Percentiles rank a stretch among this genome's conserved stretches.
Evolutionary conservation across 306 rosid species (phyloP).

Genomic region (Prunus kanzakura): DNA sequence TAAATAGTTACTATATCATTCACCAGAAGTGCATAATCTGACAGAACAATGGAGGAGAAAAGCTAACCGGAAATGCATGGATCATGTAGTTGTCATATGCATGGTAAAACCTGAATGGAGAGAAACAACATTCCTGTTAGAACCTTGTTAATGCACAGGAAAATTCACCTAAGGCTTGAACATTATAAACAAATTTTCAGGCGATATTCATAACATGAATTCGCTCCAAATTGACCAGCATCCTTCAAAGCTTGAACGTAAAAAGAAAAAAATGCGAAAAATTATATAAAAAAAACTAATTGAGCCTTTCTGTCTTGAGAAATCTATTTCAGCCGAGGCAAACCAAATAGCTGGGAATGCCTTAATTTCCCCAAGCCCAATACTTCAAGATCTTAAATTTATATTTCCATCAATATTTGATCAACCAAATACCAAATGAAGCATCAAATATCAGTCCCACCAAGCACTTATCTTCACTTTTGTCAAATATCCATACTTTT

Average conservation of each 20-base stretch:
- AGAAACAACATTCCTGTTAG: conserved; percentile 2
- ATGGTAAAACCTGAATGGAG: conserved; percentile 76
- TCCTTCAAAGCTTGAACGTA: not conserved
- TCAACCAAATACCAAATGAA: not conserved
- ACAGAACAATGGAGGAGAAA: conserved; percentile 10
- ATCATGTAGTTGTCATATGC: conserved; percentile 92
- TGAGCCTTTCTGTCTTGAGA: not conserved
- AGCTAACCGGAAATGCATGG: conserved; percentile 89
- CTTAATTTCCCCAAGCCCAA: not conserved
- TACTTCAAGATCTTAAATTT: conserved; percentile 3
- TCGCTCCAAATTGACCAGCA: not conserved
- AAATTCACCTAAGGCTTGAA: not conserved
- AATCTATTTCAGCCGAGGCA: not conserved
- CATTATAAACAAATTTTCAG: not conserved
- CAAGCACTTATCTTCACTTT: not conserved
- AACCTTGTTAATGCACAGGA: not conserved
- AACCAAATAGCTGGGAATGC: not conserved
- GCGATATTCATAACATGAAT: not conserved
- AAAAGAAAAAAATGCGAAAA: no score
- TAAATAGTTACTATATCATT: conserved; percentile 14
- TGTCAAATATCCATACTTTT: not conserved
- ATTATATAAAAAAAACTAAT: not conserved
- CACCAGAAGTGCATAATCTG: conserved; percentile 3
- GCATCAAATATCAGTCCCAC: not conserved
- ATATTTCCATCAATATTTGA: not conserved